Evolutionary conservation across 257 asterid species (phyloP).

Genomic region (Solanum appendiculatum): DNA sequence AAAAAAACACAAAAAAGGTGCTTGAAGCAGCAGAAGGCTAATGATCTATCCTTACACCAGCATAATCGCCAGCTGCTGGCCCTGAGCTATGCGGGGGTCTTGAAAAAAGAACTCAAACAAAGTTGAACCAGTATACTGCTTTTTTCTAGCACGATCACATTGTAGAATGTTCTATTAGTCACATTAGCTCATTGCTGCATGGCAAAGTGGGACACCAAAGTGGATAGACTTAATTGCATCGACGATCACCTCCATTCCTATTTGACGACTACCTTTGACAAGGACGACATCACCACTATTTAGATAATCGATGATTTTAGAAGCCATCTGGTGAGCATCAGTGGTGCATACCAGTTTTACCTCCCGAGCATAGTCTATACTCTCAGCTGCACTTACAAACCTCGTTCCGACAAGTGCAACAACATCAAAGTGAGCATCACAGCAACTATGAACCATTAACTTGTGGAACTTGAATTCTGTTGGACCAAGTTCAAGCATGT

Average conservation of each 20-base stretch:
- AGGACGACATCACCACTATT: slow-evolving; percentile 10
- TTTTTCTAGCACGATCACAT: background rate
- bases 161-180: background rate
- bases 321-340: slow-evolving; percentile 4
- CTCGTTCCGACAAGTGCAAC: slow-evolving; percentile 14
- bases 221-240: slow-evolving; percentile 6
- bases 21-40: background rate
- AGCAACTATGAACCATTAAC: slow-evolving; percentile 10
- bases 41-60: background rate
- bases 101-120: background rate
- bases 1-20: background rate
- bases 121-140: background rate
- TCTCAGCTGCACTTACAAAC: slow-evolving; percentile 14
- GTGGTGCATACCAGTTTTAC: slow-evolving; percentile 1
- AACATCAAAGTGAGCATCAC: slow-evolving; percentile 4
- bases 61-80: background rate
- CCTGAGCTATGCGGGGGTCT: background rate
- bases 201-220: background rate
- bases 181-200: background rate
- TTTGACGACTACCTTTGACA: slow-evolving; percentile 24
- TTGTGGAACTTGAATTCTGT: slow-evolving; percentile 14
- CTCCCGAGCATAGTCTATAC: background rate
- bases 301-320: background rate
- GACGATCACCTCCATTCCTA: slow-evolving; percentile 20
- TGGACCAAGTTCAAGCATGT: slow-evolving; percentile 36